Evolutionary conservation across 805 yeast species (phyloP).

Genomic region (Teunomyces cretensis): DNA sequence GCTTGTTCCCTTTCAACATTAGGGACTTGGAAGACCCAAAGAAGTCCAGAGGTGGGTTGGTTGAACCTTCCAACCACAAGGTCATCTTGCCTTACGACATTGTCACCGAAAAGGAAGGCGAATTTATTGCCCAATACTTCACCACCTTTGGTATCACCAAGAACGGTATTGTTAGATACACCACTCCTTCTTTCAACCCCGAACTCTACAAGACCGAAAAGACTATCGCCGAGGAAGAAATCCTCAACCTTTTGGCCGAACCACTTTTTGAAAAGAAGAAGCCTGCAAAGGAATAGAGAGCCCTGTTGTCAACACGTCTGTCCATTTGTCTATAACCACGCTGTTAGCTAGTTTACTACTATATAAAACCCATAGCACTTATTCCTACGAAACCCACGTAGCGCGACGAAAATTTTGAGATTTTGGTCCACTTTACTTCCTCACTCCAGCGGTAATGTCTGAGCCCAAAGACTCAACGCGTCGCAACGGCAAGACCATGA

Average conservation of each 20-base stretch:
- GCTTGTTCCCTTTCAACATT: slow-evolving; percentile 65
- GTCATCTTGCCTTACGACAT: slow-evolving; percentile 69
- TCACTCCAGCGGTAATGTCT: background rate
- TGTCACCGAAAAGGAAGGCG: slow-evolving; percentile 64
- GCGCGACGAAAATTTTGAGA: slow-evolving; percentile 2
- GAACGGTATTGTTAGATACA: slow-evolving; percentile 65
- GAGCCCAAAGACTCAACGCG: background rate
- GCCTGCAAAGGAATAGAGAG: slow-evolving; percentile 5
- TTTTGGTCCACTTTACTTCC: background rate
- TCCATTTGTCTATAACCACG: too few relatives aligned
- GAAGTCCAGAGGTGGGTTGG: slow-evolving; percentile 71
- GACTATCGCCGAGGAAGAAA: slow-evolving; percentile 50
- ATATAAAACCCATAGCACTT: too few relatives aligned
- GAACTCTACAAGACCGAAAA: slow-evolving; percentile 55
- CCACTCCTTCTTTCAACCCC: slow-evolving; percentile 53
- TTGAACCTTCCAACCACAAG: slow-evolving; percentile 68
- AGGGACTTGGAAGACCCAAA: slow-evolving; percentile 66
- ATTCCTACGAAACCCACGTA: too few relatives aligned
- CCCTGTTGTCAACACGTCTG: too few relatives aligned
- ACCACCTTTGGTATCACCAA: slow-evolving; percentile 75
- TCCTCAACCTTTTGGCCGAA: slow-evolving; percentile 45
- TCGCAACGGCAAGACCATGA: background rate
- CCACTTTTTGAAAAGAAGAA: slow-evolving; percentile 51
- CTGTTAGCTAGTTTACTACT: too few relatives aligned
- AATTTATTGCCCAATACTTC: slow-evolving; percentile 67